Base-by-base conservation (phyloP, 805 yeast species). In the Tetrapisispora iriomotensis region DNA sequence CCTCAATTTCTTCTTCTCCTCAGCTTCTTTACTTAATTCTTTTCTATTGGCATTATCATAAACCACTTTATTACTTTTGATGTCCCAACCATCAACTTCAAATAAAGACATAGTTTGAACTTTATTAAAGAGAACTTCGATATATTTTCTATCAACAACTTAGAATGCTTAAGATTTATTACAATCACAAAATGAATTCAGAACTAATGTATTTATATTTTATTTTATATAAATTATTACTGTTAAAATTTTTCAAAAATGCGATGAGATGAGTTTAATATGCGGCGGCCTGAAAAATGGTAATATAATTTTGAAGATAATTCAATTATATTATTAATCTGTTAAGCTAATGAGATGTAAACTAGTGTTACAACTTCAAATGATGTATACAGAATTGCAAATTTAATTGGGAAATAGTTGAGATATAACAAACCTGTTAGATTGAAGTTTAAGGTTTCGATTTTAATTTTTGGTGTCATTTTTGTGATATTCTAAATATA, bases 11-110 rank as follows among this genome's bases (percentile, higher is more conserved):
- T 45, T 40, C 13, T 40, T 45, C 36, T 48, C 48, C 37, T 49
- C 46, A 28, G 49, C 51, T 38, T 46, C 46, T 42, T 39, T 51
- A 46, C 17, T 53, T 51, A 15, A 50, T 45, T 56, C 57, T 40
- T 58, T 57, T 24, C 46, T 46, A 17, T 44, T 54, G 6, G 56
- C 51, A 2, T 68, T 67, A 22, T 72, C 77, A 30, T 64, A 55
- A 2, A 71, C 76, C 12, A 82, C 75, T 32, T 71, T 67, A 41
- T 66, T 62, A 34, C 69, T 53, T 46, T 76, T 74, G 38, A 85
- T 56, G 46, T 79, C 71, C 95, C 95, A 85, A 14, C 94, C 95
- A 38, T 77, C 84, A 17, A 82, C 87, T 55, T 79, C 72, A 54
- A 85, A 85, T 45, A 85, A 67, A 24, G 83, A 72, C 88, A 80